Conservation (phyloP, 495 filamentous ascomycete species). For the Trichocladium antarcticum region DNA sequence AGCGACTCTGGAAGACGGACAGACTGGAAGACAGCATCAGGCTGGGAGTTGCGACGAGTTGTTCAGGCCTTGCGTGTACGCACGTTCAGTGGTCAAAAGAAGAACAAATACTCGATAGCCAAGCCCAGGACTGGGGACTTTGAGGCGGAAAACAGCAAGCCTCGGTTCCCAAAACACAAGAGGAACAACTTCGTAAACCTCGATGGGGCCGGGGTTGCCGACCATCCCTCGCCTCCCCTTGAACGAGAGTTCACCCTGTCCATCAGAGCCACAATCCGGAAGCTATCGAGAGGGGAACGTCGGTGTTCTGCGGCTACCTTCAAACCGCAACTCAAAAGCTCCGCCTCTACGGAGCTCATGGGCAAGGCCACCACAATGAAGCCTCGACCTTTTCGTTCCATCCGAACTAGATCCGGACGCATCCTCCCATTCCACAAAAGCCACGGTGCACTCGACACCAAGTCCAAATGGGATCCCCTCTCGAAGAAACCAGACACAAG, state of each 20-base stretch:
- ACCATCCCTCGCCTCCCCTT: background rate
- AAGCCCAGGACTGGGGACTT: background rate
- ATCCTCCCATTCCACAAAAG: slow-evolving; percentile 7
- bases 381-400: slow-evolving; percentile 1
- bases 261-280: slow-evolving; percentile 1
- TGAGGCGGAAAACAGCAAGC: background rate
- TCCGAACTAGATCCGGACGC: slow-evolving; percentile 1
- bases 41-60: slow-evolving; percentile 7
- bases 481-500: too few species aligned
- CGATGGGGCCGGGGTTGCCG: background rate
- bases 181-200: background rate
- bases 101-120: background rate
- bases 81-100: background rate
- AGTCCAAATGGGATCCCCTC: too few species aligned
- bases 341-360: background rate
- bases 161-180: background rate
- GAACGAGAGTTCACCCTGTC: slow-evolving; percentile 4
- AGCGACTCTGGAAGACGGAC: slow-evolving; percentile 3
- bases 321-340: background rate
- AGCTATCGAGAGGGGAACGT: background rate
- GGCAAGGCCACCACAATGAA: background rate
- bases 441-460: slow-evolving; percentile 1
- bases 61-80: slow-evolving; percentile 14
- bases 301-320: too few species aligned
- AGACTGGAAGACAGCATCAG: background rate